Percentiles rank a stretch among this genome's conserved stretches.
These are phyloP conservation scores for Colletotrichum higginsianum DNA, from an alignment of 2,329 filamentous ascomycete species.

Conservation along the genomic window DNA sequence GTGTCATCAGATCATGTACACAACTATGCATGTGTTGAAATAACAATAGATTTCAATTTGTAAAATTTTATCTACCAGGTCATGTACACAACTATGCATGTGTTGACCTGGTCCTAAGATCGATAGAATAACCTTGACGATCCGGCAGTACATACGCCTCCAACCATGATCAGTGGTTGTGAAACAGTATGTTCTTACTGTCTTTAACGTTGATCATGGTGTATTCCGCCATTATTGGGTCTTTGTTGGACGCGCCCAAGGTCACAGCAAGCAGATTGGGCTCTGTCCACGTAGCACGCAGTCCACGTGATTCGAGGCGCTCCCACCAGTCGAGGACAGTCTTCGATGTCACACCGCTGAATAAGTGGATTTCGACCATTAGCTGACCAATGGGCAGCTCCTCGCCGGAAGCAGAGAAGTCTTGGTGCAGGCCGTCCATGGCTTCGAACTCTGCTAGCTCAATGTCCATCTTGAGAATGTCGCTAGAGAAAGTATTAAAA, in stretches of 20 bases:
- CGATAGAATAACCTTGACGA: too few species aligned
- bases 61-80: too few species aligned
- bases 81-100: too few species aligned
- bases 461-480: slow-evolving; percentile 47
- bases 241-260: not conserved
- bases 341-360: slow-evolving; percentile 8
- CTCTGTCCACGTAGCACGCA: slow-evolving; percentile 45
- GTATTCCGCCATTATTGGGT: not conserved
- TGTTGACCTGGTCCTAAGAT: too few species aligned
- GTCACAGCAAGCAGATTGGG: slow-evolving; percentile 45
- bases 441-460: slow-evolving; percentile 41
- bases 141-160: too few species aligned
- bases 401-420: not conserved
- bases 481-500: not conserved
- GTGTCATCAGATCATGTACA: too few species aligned
- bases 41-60: too few species aligned
- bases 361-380: slow-evolving; percentile 39
- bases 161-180: too few species aligned
- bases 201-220: not conserved
- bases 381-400: slow-evolving; percentile 43
- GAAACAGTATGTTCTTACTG: not conserved
- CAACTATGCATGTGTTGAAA: too few species aligned
- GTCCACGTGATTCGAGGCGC: slow-evolving; percentile 41
- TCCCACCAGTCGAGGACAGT: slow-evolving; percentile 44
- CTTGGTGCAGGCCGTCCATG: not conserved